These are phyloP conservation scores for Choiromyces venosus DNA, from an alignment of 495 filamentous ascomycete genomes.

Conservation along the genomic window DNA sequence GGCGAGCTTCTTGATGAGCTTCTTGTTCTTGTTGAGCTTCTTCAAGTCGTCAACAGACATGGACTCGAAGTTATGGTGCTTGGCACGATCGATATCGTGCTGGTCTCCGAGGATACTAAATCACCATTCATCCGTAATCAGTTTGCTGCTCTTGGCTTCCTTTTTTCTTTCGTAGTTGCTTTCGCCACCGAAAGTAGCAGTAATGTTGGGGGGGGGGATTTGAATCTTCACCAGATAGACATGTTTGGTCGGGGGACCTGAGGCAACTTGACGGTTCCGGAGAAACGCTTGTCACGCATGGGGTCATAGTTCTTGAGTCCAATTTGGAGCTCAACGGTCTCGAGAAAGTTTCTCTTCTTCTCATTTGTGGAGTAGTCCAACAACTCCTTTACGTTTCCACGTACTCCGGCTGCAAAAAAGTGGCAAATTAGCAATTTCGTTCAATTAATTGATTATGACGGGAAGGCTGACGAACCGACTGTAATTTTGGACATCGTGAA, in stretches of 20 bases:
- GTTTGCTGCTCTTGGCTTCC: conserved; percentile 25
- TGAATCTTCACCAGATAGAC: conserved; percentile 66
- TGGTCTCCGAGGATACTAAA: conserved; percentile 92
- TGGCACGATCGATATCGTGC: conserved; percentile 99
- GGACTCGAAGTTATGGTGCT: conserved; percentile 93
- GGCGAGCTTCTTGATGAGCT: conserved; percentile 99
- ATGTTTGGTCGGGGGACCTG: conserved; percentile 86
- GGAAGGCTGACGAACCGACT: conserved; percentile 59
- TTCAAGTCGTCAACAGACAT: conserved; percentile 98
- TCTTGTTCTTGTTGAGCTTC: conserved; percentile 99
- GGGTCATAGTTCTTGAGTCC: conserved; percentile 99
- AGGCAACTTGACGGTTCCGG: conserved; percentile 91
- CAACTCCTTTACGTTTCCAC: conserved; percentile 81
- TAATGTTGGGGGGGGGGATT: conserved; percentile 35
- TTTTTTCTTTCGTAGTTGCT: conserved; percentile 8
- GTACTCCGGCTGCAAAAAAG: conserved; percentile 73
- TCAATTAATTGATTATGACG: conserved; percentile 5
- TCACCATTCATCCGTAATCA: not conserved
- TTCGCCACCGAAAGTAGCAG: not conserved
- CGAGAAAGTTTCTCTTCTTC: conserved; percentile 99
- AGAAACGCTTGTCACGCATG: conserved; percentile 99
- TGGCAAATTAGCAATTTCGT: conserved; percentile 37
- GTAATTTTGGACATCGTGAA: conserved; percentile 77
- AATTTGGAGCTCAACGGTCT: conserved; percentile 93
- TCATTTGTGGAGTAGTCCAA: conserved; percentile 91